phyloP scores from a whole-genome alignment of 2,329 filamentous ascomycete species.

The Aspergillus alliaceus region DNA sequence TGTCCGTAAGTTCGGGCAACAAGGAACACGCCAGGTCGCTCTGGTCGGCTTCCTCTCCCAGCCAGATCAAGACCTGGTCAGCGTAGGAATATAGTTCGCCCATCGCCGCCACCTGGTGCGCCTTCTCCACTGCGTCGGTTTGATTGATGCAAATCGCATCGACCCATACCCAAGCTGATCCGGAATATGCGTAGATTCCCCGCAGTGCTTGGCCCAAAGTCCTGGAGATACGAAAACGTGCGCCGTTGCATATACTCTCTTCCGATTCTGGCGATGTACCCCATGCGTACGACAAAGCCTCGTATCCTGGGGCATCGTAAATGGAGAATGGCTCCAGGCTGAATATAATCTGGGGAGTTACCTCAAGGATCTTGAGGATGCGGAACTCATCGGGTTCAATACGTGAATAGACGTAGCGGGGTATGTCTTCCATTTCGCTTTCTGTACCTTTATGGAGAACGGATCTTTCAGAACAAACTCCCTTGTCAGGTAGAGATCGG shows the following conservation, averaged over 20 bases:
- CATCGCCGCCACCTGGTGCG: background rate
- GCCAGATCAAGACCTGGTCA: background rate
- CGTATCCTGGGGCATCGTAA: background rate
- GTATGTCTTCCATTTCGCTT: accelerated
- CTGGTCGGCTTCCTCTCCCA: background rate
- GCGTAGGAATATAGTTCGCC: background rate
- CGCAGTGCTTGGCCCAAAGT: background rate
- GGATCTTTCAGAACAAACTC: no score
- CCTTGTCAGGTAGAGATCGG: accelerated
- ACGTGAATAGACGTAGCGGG: background rate
- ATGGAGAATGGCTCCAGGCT: background rate
- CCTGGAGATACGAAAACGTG: background rate
- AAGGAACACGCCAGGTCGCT: background rate
- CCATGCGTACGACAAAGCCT: background rate
- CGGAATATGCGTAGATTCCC: background rate
- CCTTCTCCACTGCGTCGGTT: background rate
- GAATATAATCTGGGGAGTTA: background rate
- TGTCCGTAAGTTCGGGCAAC: background rate
- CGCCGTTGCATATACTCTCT: background rate
- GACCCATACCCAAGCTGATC: background rate
- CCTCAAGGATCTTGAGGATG: background rate
- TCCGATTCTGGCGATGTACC: background rate
- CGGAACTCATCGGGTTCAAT: background rate
- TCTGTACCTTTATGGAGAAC: background rate
- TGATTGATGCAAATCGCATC: background rate